These are phyloP conservation scores for Daldinia grandis DNA, from an alignment of 495 filamentous ascomycete species.

Conservation along the genomic window DNA sequence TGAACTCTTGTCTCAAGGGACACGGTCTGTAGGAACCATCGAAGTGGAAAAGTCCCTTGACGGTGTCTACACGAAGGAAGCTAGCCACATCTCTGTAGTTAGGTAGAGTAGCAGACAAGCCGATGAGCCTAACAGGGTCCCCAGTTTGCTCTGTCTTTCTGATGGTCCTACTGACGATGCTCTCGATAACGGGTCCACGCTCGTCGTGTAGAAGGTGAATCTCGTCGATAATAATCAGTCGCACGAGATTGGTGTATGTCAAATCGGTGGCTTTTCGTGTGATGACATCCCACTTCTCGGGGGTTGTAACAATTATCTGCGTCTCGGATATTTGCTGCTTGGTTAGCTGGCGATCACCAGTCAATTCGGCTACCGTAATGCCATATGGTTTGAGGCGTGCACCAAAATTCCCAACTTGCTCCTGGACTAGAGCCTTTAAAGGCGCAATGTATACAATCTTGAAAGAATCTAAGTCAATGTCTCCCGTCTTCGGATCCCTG, in stretches of 20 bases:
- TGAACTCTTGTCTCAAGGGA: slow-evolving; percentile 94
- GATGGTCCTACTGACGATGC: slow-evolving; percentile 94
- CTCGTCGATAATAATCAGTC: slow-evolving; percentile 95
- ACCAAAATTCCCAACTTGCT: slow-evolving; percentile 97
- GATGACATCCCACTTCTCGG: slow-evolving; percentile 99
- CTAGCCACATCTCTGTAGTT: slow-evolving; percentile 97
- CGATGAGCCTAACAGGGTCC: slow-evolving; percentile 88
- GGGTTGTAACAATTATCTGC: slow-evolving; percentile 97
- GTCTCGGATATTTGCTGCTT: slow-evolving; percentile 99
- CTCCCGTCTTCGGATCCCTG: slow-evolving; percentile 82
- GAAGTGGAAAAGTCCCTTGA: slow-evolving; percentile 92
- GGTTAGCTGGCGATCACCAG: slow-evolving; percentile 96
- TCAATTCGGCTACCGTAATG: slow-evolving; percentile 90
- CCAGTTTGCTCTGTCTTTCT: slow-evolving; percentile 92
- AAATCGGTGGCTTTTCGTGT: slow-evolving; percentile 97
- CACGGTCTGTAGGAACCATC: slow-evolving; percentile 94
- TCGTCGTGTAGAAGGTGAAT: slow-evolving; percentile 98
- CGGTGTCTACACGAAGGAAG: slow-evolving; percentile 90
- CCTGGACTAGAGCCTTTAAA: slow-evolving; percentile 93
- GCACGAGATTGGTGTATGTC: slow-evolving; percentile 95
- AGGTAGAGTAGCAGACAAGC: slow-evolving; percentile 92
- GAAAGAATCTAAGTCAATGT: slow-evolving; percentile 93
- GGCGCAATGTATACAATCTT: slow-evolving; percentile 97
- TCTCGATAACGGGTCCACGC: slow-evolving; percentile 94
- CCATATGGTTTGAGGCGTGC: slow-evolving; percentile 89